Base-by-base conservation (phyloP, 495 filamentous ascomycete genomes). In the Xylaria nigripes region DNA sequence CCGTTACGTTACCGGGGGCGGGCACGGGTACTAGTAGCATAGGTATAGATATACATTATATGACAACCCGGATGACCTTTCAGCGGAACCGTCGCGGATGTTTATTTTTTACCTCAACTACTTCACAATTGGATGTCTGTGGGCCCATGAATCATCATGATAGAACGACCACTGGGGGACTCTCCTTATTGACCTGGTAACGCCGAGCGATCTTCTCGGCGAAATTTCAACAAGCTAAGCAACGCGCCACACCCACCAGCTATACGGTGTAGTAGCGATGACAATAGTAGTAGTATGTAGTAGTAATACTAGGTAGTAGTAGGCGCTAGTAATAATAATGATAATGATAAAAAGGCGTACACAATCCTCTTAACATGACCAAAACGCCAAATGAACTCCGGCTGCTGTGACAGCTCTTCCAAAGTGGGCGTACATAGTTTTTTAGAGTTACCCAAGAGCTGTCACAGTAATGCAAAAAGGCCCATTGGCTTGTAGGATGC, bases 321-420 rank as follows among this genome's bases (percentile, higher is more conserved):
- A 36, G 4, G 32, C n/a, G n/a, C 27, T 29, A 29, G 9, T 29
- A 29, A 40, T 40, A 40, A 8, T 40, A 23, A 46, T 50, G 47
- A 48, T 48, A 24, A 49, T 41, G 9, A 23, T 6, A 36, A 23
- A 21, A 24, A 24, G 30, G 38, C 30, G 16, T 23, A 53, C 30
- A 34, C 13, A 46, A 23, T 24, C 56, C 58, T 54, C 42, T 54
- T 57, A 50, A 64, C 52, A 58, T 40, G 29, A 59, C 41, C 51
- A 41, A 61, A 66, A 66, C 64, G 61, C 64, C 64, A 46, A 66
- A 61, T 57, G 57, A 66, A 64, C 64, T 64, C 64, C 61, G 55
- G 32, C 56, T 48, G 48, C 52, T 48, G 61, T 45, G 50, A 60
- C 51, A 55, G 42, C 51, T 55, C 51, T 50, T 61, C 50, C 53